These are phyloP conservation scores for Pelargonium fulgidum DNA, from an alignment of 441 rosid species.

Conservation along the genomic window DNA sequence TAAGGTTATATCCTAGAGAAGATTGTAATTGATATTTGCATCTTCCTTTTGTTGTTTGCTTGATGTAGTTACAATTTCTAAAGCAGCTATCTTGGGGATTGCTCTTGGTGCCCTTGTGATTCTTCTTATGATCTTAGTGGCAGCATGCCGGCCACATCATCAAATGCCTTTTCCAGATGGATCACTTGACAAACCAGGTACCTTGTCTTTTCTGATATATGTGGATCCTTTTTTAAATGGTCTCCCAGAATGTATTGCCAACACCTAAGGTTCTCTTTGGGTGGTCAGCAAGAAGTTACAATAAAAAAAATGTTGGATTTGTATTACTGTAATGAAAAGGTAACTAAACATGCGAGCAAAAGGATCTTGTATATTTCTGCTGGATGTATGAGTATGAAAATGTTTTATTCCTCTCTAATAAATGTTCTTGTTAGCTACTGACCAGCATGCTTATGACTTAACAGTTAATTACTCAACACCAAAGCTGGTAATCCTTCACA, in stretches of 20 bases:
- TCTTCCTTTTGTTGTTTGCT: background rate
- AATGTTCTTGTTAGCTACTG: conserved; percentile 12
- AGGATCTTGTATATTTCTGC: too few species aligned
- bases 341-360: too few species aligned
- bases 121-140: conserved; percentile 78
- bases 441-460: conserved; percentile 18
- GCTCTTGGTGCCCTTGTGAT: conserved; percentile 76
- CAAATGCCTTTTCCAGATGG: conserved; percentile 58
- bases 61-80: conserved; percentile 70
- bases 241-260: background rate
- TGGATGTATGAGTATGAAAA: too few species aligned
- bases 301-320: background rate
- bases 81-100: conserved; percentile 89
- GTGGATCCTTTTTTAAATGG: background rate
- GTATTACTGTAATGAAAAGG: background rate
- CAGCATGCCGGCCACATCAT: conserved; percentile 69
- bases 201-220: background rate
- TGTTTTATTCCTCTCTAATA: too few species aligned
- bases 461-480: conserved; percentile 68
- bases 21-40: background rate
- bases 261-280: background rate
- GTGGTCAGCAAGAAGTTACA: background rate
- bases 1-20: background rate
- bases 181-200: conserved; percentile 86
- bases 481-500: conserved; percentile 81